Evolutionary conservation across 2,329 filamentous ascomycete genomes (phyloP).

Genomic region (Fonsecaea monophora): DNA sequence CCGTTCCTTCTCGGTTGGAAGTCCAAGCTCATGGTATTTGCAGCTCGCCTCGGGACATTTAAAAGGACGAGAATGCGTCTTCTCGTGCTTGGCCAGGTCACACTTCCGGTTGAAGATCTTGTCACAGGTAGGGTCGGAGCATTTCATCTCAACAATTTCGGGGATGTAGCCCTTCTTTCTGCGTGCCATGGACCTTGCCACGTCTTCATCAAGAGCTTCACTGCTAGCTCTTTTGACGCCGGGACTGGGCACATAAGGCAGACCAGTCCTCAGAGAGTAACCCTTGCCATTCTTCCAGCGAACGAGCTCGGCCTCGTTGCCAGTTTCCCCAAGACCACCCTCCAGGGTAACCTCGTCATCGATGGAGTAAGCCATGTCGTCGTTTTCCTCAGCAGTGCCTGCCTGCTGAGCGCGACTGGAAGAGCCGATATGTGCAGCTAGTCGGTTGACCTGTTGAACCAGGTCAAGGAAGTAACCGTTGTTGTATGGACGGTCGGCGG

Average conservation of each 20-base stretch:
- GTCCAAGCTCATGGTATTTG: conserved; percentile 89
- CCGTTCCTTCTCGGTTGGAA: conserved; percentile 97
- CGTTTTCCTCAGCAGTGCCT: conserved; percentile 60
- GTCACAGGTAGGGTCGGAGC: conserved; percentile 75
- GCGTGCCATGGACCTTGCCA: conserved; percentile 91
- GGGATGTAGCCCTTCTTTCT: conserved; percentile 91
- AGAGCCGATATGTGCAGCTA: conserved; percentile 82
- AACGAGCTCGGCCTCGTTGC: conserved; percentile 82
- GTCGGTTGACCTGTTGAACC: conserved; percentile 88
- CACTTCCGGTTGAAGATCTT: conserved; percentile 98
- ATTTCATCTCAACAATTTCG: conserved; percentile 82
- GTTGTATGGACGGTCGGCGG: conserved; percentile 87
- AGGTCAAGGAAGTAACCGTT: conserved; percentile 97
- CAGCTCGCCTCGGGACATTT: conserved; percentile 84
- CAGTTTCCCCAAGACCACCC: conserved; percentile 81
- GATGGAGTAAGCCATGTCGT: conserved; percentile 60
- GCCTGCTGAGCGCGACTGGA: conserved; percentile 63
- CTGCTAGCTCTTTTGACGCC: conserved; percentile 61
- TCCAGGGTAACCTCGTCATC: conserved; percentile 78
- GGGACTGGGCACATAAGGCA: conserved; percentile 62
- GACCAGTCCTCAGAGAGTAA: conserved; percentile 76
- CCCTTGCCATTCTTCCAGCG: conserved; percentile 80
- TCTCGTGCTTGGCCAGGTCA: conserved; percentile 96
- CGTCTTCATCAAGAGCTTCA: conserved; percentile 76
- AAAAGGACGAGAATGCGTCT: conserved; percentile 95